Evolutionary conservation across 768 basidiomycete genomes (phyloP), one percentile per base, ranked within the genome.

Genomic region (Boletus rubescentipes): DNA sequence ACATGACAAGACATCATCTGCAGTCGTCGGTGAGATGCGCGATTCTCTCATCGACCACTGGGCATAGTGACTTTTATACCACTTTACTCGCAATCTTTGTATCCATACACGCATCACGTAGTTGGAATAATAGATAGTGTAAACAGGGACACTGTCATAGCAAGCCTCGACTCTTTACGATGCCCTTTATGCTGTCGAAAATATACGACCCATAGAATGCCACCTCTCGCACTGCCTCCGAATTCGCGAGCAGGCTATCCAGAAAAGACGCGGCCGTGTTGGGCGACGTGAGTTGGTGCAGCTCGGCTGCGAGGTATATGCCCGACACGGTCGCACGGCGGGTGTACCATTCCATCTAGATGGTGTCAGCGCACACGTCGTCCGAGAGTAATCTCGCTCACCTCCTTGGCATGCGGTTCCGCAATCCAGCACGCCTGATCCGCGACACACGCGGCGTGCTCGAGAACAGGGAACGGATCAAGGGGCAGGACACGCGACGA

Each of bases 21-120:
- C 91, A 48, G 84, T 92, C 47, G 92, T 95, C 65, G 87, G 85
- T 63, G 90, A 92, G 76, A 93, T 95, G 92, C 82, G 92, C 54
- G 92, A 93, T 65, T 84, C 89, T 32, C 78, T 94, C 46, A 90
- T 94, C 69, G 92, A 90, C 78, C 93, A 91, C 75, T 95, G 91
- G 87, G 93, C 93, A 74, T 67, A 67, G 60, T 20, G 46, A 18
- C 34, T 3, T 44, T 20, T 40, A 54, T 59, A 61, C 57, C 11
- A 20, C 39, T 38, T 61, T 55, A 49, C 55, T 60, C 44, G 39
- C 60, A 61, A 58, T 55, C 31, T 26, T 32, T 64, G 62, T 67
- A 62, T 55, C 57, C 53, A 35, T 57, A 29, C 26, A 57, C 46
- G 34, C 51, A 50, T 50, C 61, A 52, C 42, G 48, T 59, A 46